Evolutionary conservation across 2,329 filamentous ascomycete genomes (phyloP), one percentile per base, ranked within the genome.

Genomic region (Cladosporium colombiae): DNA sequence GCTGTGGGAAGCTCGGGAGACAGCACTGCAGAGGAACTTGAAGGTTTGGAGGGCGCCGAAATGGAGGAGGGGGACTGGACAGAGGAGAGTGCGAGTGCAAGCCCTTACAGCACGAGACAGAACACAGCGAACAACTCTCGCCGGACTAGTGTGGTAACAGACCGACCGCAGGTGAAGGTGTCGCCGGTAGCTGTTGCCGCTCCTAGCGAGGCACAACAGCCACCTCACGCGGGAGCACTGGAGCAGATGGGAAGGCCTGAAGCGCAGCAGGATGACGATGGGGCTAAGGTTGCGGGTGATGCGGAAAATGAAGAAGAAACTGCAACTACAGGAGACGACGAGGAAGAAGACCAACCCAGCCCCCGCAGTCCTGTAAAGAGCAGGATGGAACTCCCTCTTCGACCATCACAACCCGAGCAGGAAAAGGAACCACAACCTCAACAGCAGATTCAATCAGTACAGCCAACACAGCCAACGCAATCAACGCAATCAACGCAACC

Each of bases 41-140:
- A 50, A 23, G 65, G 70, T 33, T 71, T 75, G 70, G 73, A 74
- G 55, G 74, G 70, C 25, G 70, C 67, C 63, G 73, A 69, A 14
- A 53, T 72, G 67, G 75, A 77, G 55, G 75, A 76, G 56, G 61
- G 50, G 8, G 75, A 76, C 33, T 77, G 75, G 75, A 77, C 75
- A 10, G 75, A 77, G 56, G 73, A 77, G 62, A 77, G 75, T 55
- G 71, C 72, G 10, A 76, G 74, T 59, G 75, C 74, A 23, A 76
- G 74, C 66, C 75, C 75, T 14, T 74, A 73, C 66, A 76, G 75
- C 67, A 77, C 75, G 37, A 69, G 75, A 59, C 72, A 75, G 67
- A 76, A 77, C 61, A 77, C 75, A 29, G 74, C 74, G 21, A 76
- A 76, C 63, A 77, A 77, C 56, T 75, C 74, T n/a, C 64, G 75